Evolutionary conservation across 208 protist species (phyloP).

Genomic region (Angomonas desouzai): DNA sequence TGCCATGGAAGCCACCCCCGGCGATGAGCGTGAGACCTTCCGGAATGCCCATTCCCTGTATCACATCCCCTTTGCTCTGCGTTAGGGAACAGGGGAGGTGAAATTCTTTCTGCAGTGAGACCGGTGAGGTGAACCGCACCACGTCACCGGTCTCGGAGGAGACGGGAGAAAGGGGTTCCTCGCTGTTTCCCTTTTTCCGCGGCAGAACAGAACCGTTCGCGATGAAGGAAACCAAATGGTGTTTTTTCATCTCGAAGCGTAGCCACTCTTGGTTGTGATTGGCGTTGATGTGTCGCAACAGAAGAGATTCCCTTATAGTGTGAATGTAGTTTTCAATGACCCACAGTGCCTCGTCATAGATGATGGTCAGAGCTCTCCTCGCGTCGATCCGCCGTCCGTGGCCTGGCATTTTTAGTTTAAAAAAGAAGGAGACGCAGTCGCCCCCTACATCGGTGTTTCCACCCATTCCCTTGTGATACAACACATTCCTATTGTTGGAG

Average conservation of each 20-base stretch:
- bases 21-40: slow-evolving; percentile 93
- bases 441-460: neutral
- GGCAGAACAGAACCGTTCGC: slow-evolving; percentile 90
- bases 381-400: slow-evolving; percentile 71
- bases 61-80: slow-evolving; percentile 11
- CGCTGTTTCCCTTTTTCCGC: slow-evolving; percentile 73
- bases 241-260: slow-evolving; percentile 35
- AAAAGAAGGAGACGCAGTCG: slow-evolving; percentile 41
- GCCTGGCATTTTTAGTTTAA: slow-evolving; percentile 89
- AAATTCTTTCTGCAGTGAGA: slow-evolving; percentile 55
- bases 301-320: slow-evolving; percentile 15
- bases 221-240: slow-evolving; percentile 86
- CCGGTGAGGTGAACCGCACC: slow-evolving; percentile 74
- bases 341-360: slow-evolving; percentile 38
- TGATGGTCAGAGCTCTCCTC: slow-evolving; percentile 37
- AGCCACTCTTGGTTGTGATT: slow-evolving; percentile 90
- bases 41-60: slow-evolving; percentile 90
- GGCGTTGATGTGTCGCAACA: slow-evolving; percentile 68
- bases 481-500: neutral
- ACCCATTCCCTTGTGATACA: neutral
- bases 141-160: slow-evolving; percentile 14
- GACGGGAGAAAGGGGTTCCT: slow-evolving; percentile 58
- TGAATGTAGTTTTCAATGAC: slow-evolving; percentile 28
- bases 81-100: slow-evolving; percentile 48
- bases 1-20: slow-evolving; percentile 94